These are phyloP conservation scores for Leucocoprinus sp. DNA, from an alignment of 768 basidiomycete species.

Conservation along the genomic window DNA sequence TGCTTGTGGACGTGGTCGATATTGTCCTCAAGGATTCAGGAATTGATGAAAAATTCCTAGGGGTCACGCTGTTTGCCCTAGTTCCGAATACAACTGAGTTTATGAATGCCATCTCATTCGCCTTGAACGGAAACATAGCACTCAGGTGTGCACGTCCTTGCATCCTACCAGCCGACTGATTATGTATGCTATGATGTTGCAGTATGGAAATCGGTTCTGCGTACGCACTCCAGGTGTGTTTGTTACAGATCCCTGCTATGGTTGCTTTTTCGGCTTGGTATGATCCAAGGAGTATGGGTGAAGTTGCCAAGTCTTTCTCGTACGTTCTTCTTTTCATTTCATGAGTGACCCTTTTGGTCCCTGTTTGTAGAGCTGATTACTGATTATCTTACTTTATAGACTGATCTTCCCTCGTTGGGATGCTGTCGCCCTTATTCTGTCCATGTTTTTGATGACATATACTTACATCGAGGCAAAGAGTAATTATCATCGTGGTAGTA, in stretches of 20 bases:
- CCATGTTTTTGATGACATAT: slow-evolving; percentile 97
- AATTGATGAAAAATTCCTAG: slow-evolving; percentile 96
- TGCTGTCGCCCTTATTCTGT: slow-evolving; percentile 86
- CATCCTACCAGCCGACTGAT: neutral
- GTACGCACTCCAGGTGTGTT: slow-evolving; percentile 95
- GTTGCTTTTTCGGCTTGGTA: slow-evolving; percentile 98
- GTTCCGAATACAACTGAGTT: slow-evolving; percentile 99
- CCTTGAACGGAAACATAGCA: slow-evolving; percentile 93
- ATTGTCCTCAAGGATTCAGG: slow-evolving; percentile 84
- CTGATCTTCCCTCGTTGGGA: slow-evolving; percentile 99
- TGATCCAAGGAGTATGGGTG: slow-evolving; percentile 77
- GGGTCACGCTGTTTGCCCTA: slow-evolving; percentile 91
- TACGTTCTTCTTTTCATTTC: slow-evolving; percentile 32
- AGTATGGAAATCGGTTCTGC: slow-evolving; percentile 99
- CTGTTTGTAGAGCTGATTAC: too few species aligned
- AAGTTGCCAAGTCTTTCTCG: slow-evolving; percentile 89
- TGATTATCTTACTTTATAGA: slow-evolving; percentile 32
- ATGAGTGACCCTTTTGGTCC: too few species aligned
- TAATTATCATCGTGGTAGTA: slow-evolving; percentile 96
- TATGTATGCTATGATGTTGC: slow-evolving; percentile 7
- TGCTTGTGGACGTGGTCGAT: slow-evolving; percentile 93
- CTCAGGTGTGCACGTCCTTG: slow-evolving; percentile 55
- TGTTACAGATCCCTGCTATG: slow-evolving; percentile 98
- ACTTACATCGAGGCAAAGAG: slow-evolving; percentile 98
- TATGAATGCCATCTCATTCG: slow-evolving; percentile 99